Percentiles rank a stretch among this genome's conserved stretches.
Conservation (phyloP, 2,329 filamentous ascomycete species). For the Neonectria punicea region DNA sequence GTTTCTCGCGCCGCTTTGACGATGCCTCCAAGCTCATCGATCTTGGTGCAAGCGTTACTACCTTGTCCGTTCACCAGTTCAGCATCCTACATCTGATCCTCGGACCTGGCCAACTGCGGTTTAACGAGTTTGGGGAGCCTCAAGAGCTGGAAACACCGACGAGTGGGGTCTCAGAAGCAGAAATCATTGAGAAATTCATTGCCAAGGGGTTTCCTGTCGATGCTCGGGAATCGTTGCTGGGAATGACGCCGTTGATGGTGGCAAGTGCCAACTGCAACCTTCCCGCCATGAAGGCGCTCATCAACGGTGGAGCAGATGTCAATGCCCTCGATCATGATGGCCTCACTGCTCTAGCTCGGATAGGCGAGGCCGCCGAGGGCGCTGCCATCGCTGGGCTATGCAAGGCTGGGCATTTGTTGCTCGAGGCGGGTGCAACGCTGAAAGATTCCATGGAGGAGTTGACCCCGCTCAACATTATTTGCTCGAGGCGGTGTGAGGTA, state of each 20-base stretch:
- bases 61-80: constrained; percentile 39
- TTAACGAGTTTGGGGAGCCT: constrained; percentile 36
- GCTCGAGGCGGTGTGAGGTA: constrained; percentile 38
- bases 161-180: constrained; percentile 34
- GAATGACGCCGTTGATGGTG: constrained; percentile 45
- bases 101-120: constrained; percentile 35
- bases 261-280: constrained; percentile 42
- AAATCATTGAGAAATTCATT: constrained; percentile 42
- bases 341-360: constrained; percentile 37
- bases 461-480: constrained; percentile 41
- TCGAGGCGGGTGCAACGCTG: constrained; percentile 38
- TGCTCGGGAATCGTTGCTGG: constrained; percentile 38
- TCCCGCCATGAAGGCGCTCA: constrained; percentile 38
- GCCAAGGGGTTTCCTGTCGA: constrained; percentile 41
- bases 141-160: constrained; percentile 9
- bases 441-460: constrained; percentile 36
- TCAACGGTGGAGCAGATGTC: constrained; percentile 39
- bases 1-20: constrained; percentile 42
- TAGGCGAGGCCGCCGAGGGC: constrained; percentile 41
- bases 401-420: constrained; percentile 39
- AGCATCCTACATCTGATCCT: constrained; percentile 43
- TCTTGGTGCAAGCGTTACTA: constrained; percentile 38
- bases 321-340: constrained; percentile 41
- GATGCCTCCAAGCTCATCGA: constrained; percentile 41
- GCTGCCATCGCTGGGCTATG: constrained; percentile 34